phyloP scores from a whole-genome alignment of 1,139 yeast genomes.

The Spathaspora sp. region DNA sequence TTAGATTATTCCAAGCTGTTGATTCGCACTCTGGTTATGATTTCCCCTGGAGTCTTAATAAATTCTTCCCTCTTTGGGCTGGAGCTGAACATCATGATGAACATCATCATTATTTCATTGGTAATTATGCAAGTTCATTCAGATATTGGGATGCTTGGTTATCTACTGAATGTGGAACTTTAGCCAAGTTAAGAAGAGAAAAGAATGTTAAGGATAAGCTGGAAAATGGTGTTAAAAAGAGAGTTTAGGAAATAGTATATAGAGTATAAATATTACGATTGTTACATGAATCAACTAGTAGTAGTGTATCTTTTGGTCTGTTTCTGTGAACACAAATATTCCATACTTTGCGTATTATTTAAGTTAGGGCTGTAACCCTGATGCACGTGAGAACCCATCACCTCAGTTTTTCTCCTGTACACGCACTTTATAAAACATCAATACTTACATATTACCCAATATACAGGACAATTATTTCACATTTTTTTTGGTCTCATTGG shows the following conservation, averaged over 20 bases:
- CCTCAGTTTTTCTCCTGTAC: not conserved
- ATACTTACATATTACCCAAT: not conserved
- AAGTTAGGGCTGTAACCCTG: slow-evolving; percentile 6
- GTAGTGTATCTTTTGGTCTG: too few species aligned
- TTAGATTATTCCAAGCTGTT: slow-evolving; percentile 89
- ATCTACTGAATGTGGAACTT: slow-evolving; percentile 80
- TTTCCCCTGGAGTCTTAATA: slow-evolving; percentile 93
- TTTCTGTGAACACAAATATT: too few species aligned
- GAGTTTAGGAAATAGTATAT: not conserved
- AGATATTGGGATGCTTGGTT: slow-evolving; percentile 89
- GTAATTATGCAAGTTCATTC: slow-evolving; percentile 90
- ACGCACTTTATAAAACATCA: not conserved
- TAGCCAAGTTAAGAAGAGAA: slow-evolving; percentile 64
- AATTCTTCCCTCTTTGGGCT: slow-evolving; percentile 93
- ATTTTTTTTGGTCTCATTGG: not conserved
- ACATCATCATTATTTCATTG: slow-evolving; percentile 91
- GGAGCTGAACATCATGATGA: slow-evolving; percentile 98
- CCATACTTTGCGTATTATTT: too few species aligned
- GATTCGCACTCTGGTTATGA: slow-evolving; percentile 98
- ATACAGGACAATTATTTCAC: not conserved
- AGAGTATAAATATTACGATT: not conserved
- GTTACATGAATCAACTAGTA: not conserved
- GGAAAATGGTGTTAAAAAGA: slow-evolving; percentile 7
- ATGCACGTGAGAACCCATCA: not conserved
- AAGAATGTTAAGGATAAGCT: slow-evolving; percentile 45